Conservation (phyloP, 371 early-diverging fungal genomes). For the Circinella umbellata region DNA sequence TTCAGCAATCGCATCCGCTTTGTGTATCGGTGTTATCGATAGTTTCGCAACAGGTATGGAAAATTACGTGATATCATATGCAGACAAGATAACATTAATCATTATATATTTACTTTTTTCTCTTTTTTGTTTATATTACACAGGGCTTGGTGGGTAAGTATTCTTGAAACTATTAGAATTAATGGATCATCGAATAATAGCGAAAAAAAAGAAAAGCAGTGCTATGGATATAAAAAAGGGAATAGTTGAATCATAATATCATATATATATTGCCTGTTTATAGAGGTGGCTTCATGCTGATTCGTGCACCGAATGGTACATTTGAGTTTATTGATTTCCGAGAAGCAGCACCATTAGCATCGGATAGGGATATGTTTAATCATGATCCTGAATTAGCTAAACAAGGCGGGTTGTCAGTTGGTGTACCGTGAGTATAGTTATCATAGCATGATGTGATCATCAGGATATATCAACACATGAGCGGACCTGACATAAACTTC, state of each 20-base stretch:
- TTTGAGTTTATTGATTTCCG: constrained; percentile 80
- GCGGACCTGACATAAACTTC: background rate
- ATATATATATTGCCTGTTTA: background rate
- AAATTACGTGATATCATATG: constrained; percentile 25
- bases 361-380: constrained; percentile 75
- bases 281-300: constrained; percentile 97
- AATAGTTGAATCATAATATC: too few relatives aligned
- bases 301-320: constrained; percentile 70
- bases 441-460: background rate
- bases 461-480: background rate
- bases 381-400: constrained; percentile 67
- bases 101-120: background rate
- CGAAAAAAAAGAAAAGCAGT: too few relatives aligned
- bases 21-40: constrained; percentile 96
- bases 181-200: too few relatives aligned
- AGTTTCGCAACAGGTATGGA: constrained; percentile 93
- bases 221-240: too few relatives aligned
- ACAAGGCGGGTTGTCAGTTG: constrained; percentile 85
- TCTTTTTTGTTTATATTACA: background rate
- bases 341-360: constrained; percentile 89
- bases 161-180: background rate
- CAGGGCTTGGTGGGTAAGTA: constrained; percentile 53
- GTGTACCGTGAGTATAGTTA: constrained; percentile 73
- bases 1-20: constrained; percentile 91
- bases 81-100: background rate